Percentiles rank a stretch among this genome's conserved stretches.
These are phyloP conservation scores for Benincasa hispida DNA, from an alignment of 306 rosid species.

Conservation along the genomic window DNA sequence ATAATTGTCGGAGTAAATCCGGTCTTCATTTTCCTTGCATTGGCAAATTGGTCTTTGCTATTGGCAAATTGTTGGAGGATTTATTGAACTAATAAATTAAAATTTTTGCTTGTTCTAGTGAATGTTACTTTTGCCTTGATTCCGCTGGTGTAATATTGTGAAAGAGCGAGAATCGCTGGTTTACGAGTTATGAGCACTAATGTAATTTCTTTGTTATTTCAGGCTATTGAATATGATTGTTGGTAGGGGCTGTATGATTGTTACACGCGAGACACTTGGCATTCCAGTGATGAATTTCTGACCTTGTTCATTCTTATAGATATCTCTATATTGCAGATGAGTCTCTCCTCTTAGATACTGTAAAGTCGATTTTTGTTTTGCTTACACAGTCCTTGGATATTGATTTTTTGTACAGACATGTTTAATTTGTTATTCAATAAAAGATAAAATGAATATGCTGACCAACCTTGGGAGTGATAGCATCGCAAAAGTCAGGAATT, in stretches of 20 bases:
- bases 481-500: neutral
- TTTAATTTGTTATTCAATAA: neutral
- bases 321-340: conserved; percentile 75
- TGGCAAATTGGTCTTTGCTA: neutral
- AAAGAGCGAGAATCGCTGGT: neutral
- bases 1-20: neutral
- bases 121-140: neutral
- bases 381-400: conserved; percentile 31
- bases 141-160: neutral
- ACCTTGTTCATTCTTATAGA: conserved; percentile 62
- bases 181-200: conserved; percentile 20
- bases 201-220: conserved; percentile 29
- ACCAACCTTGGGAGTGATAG: neutral
- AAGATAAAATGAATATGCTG: conserved; percentile 4
- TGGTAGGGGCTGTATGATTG: conserved; percentile 14
- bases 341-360: conserved; percentile 95
- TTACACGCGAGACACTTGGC: conserved; percentile 18
- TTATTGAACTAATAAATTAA: neutral
- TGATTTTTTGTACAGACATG: conserved; percentile 31
- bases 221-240: conserved; percentile 32
- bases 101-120: neutral
- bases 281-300: conserved; percentile 46
- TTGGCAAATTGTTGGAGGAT: neutral
- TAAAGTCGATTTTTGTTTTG: conserved; percentile 34
- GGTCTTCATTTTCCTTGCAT: neutral